A percentile compares a stretch with the other conserved stretches of the same genome.
Evolutionary conservation across 2,329 filamentous ascomycete species (phyloP).

Genomic region (Piedraia hortae): DNA sequence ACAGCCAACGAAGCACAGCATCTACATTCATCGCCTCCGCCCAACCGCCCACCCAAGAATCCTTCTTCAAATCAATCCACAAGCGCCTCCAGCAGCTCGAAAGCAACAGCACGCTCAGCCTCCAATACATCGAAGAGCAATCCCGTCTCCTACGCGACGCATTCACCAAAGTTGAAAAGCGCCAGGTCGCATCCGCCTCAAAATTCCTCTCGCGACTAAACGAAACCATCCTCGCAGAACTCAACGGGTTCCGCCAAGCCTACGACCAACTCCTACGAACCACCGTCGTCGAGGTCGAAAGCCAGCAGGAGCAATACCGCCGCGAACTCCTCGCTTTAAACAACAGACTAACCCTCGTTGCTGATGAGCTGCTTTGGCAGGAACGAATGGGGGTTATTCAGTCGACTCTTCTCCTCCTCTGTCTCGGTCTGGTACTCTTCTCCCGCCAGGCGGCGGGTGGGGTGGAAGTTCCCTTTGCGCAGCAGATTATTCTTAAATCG

Average conservation of each 20-base stretch:
- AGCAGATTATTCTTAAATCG: constrained; percentile 16
- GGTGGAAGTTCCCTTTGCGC: constrained; percentile 18
- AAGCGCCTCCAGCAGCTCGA: constrained; percentile 81
- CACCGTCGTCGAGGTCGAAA: constrained; percentile 72
- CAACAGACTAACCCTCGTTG: constrained; percentile 55
- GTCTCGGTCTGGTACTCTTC: constrained; percentile 70
- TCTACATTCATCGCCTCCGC: too few relatives aligned
- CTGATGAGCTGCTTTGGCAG: constrained; percentile 63
- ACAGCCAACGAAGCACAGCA: constrained; percentile 19
- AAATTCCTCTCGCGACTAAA: constrained; percentile 68
- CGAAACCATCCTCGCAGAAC: constrained; percentile 54
- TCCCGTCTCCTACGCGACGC: constrained; percentile 72
- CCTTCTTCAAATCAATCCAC: constrained; percentile 88
- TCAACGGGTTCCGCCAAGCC: constrained; percentile 50
- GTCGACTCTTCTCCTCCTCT: constrained; percentile 61
- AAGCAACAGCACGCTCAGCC: constrained; percentile 68
- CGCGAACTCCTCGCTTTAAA: constrained; percentile 62
- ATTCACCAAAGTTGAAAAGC: constrained; percentile 62
- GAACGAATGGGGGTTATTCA: constrained; percentile 89
- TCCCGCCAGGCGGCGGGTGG: constrained; percentile 12
- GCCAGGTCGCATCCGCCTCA: constrained; percentile 59
- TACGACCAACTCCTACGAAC: constrained; percentile 96
- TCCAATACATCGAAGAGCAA: constrained; percentile 93
- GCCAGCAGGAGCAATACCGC: constrained; percentile 60
- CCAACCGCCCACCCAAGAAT: constrained; percentile 89